Percentiles rank a stretch among this genome's conserved stretches.
Evolutionary conservation across 1,284 basidiomycete species (phyloP).

Genomic region (Fistulina hepatica): DNA sequence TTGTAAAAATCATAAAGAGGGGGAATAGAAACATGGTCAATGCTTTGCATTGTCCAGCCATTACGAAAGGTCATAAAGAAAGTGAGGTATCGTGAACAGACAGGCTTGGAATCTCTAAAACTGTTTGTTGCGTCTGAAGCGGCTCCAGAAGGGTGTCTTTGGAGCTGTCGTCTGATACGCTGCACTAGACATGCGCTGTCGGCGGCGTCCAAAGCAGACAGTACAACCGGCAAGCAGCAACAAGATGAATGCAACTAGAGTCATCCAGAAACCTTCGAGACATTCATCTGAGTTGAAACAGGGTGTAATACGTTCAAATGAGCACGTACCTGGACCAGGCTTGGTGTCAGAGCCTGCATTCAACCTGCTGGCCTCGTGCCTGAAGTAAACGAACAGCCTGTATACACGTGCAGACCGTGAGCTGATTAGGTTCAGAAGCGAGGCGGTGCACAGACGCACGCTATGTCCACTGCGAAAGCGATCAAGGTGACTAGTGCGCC

Average conservation of each 20-base stretch:
- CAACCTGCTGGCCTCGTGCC: constrained; percentile 42
- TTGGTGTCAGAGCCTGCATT: constrained; percentile 33
- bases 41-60: too few species aligned
- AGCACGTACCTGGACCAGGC: constrained; percentile 45
- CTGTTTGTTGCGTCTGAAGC: background rate
- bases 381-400: constrained; percentile 52
- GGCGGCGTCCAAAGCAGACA: constrained; percentile 57
- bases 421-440: too few species aligned
- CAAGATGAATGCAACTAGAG: constrained; percentile 54
- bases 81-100: too few species aligned
- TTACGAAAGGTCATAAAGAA: too few species aligned
- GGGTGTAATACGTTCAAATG: background rate
- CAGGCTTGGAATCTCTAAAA: background rate
- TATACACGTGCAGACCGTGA: too few species aligned
- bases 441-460: too few species aligned
- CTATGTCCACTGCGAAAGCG: constrained; percentile 64
- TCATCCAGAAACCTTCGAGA: constrained; percentile 59
- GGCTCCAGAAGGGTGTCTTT: background rate
- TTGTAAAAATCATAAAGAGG: too few species aligned
- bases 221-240: constrained; percentile 54
- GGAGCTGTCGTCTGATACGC: constrained; percentile 19
- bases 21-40: too few species aligned
- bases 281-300: background rate
- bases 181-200: constrained; percentile 33
- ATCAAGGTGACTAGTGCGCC: constrained; percentile 54